These are phyloP conservation scores for Myxozyma kluyveri DNA, from an alignment of 805 yeast species.

Conservation along the genomic window DNA sequence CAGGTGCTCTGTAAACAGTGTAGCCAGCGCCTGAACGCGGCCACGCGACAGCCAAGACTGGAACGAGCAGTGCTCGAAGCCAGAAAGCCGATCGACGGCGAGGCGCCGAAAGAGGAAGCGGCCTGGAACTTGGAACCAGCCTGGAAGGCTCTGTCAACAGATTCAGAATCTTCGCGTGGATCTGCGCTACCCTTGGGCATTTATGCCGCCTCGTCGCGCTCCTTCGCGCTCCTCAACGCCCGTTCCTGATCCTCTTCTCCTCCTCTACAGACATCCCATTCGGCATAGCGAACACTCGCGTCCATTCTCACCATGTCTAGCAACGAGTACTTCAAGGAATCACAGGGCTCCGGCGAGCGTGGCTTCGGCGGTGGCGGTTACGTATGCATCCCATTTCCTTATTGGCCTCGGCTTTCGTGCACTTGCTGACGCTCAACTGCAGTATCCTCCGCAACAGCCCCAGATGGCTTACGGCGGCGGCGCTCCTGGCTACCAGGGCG, in stretches of 20 bases:
- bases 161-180: no score
- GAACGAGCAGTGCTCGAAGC: no score
- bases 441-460: slow-evolving; percentile 19
- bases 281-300: not conserved
- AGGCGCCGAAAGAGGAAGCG: no score
- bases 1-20: no score
- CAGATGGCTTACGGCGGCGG: slow-evolving; percentile 14
- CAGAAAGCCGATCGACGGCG: no score
- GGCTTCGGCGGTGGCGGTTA: slow-evolving; percentile 10
- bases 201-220: not conserved
- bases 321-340: slow-evolving; percentile 11
- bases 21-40: no score
- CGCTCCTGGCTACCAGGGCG: slow-evolving; percentile 8
- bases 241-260: no score
- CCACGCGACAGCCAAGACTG: no score
- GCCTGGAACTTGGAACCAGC: no score
- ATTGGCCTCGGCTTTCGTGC: not conserved
- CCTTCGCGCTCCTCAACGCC: not conserved
- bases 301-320: slow-evolving; percentile 5
- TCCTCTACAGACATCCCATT: not conserved
- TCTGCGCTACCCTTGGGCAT: not conserved
- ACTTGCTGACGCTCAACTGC: no score
- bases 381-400: not conserved
- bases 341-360: slow-evolving; percentile 3
- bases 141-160: no score